phyloP scores from a whole-genome alignment of 768 basidiomycete genomes.

The Suillus tomentosus region DNA sequence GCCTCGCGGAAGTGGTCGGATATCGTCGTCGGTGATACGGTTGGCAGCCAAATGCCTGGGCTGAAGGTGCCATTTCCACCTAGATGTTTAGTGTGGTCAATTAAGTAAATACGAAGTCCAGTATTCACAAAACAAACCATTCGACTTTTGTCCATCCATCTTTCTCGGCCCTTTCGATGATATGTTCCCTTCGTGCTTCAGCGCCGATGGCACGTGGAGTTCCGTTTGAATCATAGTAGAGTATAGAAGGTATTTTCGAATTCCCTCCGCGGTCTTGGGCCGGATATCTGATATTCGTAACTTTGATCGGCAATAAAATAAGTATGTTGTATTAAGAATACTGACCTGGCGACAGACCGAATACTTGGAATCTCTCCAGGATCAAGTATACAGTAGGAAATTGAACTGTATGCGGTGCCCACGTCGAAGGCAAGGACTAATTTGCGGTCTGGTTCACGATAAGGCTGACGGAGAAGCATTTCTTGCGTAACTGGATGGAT shows the following conservation, averaged over 20 bases:
- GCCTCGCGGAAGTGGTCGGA: slow-evolving; percentile 43
- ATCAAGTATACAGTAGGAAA: slow-evolving; percentile 44
- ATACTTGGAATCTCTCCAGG: slow-evolving; percentile 39
- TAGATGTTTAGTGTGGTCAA: slow-evolving; percentile 16
- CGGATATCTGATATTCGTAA: slow-evolving; percentile 32
- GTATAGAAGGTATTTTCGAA: slow-evolving; percentile 50
- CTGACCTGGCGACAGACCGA: slow-evolving; percentile 35
- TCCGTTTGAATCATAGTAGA: slow-evolving; percentile 47
- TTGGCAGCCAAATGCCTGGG: slow-evolving; percentile 34
- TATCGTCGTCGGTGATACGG: slow-evolving; percentile 33
- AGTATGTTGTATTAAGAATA: slow-evolving; percentile 3
- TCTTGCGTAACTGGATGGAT: background rate
- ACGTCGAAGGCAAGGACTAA: slow-evolving; percentile 43
- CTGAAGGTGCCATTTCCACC: slow-evolving; percentile 42
- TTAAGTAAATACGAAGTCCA: background rate
- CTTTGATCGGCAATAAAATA: slow-evolving; percentile 6
- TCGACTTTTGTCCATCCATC: slow-evolving; percentile 49
- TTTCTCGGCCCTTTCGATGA: slow-evolving; percentile 43
- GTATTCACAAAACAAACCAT: slow-evolving; percentile 33
- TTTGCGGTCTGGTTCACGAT: slow-evolving; percentile 37
- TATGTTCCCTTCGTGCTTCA: slow-evolving; percentile 43
- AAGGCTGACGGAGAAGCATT: slow-evolving; percentile 41
- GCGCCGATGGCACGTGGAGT: slow-evolving; percentile 44
- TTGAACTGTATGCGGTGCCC: slow-evolving; percentile 43
- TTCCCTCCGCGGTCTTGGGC: slow-evolving; percentile 46